Conservation (phyloP, 345 rosid species). For the Lagerstroemia speciosa region DNA sequence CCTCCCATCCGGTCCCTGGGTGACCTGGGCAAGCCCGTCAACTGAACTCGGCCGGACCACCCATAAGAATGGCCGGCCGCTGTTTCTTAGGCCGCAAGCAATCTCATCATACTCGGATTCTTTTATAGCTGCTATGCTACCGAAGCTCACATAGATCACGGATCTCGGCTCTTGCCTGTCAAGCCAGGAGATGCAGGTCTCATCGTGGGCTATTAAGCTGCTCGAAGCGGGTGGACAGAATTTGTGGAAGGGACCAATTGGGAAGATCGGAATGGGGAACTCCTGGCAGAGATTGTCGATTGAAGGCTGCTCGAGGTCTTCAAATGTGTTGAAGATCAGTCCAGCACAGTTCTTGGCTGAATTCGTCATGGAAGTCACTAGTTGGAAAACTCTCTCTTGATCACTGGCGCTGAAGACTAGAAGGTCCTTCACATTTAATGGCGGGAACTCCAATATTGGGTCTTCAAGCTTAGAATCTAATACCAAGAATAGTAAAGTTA, state of each 20-base stretch:
- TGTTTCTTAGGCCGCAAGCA: conserved; percentile 45
- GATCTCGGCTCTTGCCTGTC: conserved; percentile 33
- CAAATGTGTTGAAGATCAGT: conserved; percentile 42
- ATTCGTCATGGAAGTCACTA: conserved; percentile 12
- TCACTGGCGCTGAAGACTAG: conserved; percentile 15
- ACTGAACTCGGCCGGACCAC: conserved; percentile 43
- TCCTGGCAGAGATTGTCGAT: conserved; percentile 15
- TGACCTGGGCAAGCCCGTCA: conserved; percentile 23
- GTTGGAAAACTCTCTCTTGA: conserved; percentile 4
- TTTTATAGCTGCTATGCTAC: conserved; percentile 34
- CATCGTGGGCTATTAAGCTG: conserved; percentile 25
- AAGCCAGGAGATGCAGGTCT: conserved; percentile 40
- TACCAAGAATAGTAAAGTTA: background rate
- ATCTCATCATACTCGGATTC: conserved; percentile 36
- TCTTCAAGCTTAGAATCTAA: conserved; percentile 30
- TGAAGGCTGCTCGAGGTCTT: conserved; percentile 34
- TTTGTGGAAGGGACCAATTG: conserved; percentile 46
- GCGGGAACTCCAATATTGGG: conserved; percentile 30
- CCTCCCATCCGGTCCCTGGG: conserved; percentile 19
- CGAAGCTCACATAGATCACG: conserved; percentile 55
- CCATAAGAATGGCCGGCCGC: conserved; percentile 52
- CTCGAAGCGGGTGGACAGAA: conserved; percentile 16
- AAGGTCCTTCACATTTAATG: conserved; percentile 39
- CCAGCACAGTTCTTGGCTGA: conserved; percentile 31
- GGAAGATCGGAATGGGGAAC: conserved; percentile 29